These are phyloP conservation scores for Barnettozyma salicaria DNA, from an alignment of 805 yeast genomes.

Conservation along the genomic window DNA sequence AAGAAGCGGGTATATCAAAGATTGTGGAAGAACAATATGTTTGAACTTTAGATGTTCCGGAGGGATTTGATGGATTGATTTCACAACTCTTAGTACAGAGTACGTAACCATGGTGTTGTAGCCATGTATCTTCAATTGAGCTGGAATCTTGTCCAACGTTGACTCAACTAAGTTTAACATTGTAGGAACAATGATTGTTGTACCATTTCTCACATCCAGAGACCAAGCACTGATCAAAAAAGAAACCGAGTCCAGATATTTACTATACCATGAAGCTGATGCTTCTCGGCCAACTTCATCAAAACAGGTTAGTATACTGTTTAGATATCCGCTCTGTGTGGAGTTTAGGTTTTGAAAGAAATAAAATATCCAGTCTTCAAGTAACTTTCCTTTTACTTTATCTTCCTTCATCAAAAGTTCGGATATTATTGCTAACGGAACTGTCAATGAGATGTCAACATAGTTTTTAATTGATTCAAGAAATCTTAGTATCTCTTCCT, in stretches of 20 bases:
- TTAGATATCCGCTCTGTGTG: slow-evolving; percentile 1
- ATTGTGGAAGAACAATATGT: slow-evolving; percentile 35
- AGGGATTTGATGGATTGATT: slow-evolving; percentile 19
- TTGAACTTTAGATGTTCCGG: slow-evolving; percentile 16
- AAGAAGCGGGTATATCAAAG: slow-evolving; percentile 33
- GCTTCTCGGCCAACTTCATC: not conserved
- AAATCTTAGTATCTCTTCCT: not conserved
- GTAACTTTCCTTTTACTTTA: not conserved
- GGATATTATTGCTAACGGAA: slow-evolving; percentile 10
- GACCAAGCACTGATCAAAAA: slow-evolving; percentile 1
- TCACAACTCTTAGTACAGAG: slow-evolving; percentile 10
- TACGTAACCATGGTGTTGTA: slow-evolving; percentile 11
- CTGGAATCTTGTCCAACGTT: not conserved
- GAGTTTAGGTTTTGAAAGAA: slow-evolving; percentile 9
- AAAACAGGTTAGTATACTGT: slow-evolving; percentile 5
- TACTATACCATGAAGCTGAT: slow-evolving; percentile 9
- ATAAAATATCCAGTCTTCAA: slow-evolving; percentile 8
- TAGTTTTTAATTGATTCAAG: slow-evolving; percentile 11
- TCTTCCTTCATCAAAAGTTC: slow-evolving; percentile 8
- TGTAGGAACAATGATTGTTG: not conserved
- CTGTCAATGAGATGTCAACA: slow-evolving; percentile 5
- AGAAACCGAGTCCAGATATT: slow-evolving; percentile 10
- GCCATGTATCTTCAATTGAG: not conserved
- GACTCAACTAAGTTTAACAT: slow-evolving; percentile 2
- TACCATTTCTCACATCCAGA: not conserved